These are phyloP conservation scores for Aspergillus sp. DNA, from an alignment of 2,329 filamentous ascomycete genomes.

Conservation along the genomic window DNA sequence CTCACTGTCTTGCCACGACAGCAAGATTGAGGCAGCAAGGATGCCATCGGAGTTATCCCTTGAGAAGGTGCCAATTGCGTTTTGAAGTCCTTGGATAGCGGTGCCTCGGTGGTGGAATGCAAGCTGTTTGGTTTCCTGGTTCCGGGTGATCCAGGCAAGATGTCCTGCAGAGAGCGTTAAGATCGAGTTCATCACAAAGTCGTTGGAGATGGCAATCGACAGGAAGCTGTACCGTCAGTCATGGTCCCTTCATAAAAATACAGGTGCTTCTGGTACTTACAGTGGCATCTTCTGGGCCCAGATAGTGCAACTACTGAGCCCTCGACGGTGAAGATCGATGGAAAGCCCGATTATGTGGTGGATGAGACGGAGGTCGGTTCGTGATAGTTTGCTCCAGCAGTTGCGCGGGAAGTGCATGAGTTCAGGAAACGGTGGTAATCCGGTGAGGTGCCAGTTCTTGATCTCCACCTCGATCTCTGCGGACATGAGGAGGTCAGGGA, in stretches of 20 bases:
- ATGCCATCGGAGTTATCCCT: slow-evolving; percentile 86
- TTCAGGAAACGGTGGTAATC: slow-evolving; percentile 80
- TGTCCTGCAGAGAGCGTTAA: slow-evolving; percentile 94
- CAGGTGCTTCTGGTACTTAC: slow-evolving; percentile 55
- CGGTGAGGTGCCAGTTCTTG: slow-evolving; percentile 78
- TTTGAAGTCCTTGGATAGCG: slow-evolving; percentile 82
- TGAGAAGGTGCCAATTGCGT: slow-evolving; percentile 82
- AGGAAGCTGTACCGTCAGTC: slow-evolving; percentile 61
- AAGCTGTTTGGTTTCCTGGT: slow-evolving; percentile 80
- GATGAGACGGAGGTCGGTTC: slow-evolving; percentile 81
- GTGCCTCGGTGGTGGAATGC: slow-evolving; percentile 85
- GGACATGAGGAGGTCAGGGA: slow-evolving; percentile 74
- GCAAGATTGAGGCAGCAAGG: slow-evolving; percentile 82
- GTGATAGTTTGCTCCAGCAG: slow-evolving; percentile 69
- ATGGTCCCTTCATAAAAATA: not conserved
- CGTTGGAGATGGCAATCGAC: slow-evolving; percentile 74
- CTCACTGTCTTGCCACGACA: slow-evolving; percentile 95
- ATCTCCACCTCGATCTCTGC: slow-evolving; percentile 80
- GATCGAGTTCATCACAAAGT: slow-evolving; percentile 92
- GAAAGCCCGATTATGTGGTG: slow-evolving; percentile 87
- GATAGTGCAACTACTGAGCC: slow-evolving; percentile 80
- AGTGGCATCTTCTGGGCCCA: slow-evolving; percentile 93
- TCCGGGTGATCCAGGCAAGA: slow-evolving; percentile 84
- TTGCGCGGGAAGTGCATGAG: slow-evolving; percentile 74
- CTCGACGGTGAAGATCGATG: slow-evolving; percentile 73